A percentile compares a stretch with the other conserved stretches of the same genome.
Conservation (phyloP, 768 basidiomycete genomes). For the Lactifluus rugatus region DNA sequence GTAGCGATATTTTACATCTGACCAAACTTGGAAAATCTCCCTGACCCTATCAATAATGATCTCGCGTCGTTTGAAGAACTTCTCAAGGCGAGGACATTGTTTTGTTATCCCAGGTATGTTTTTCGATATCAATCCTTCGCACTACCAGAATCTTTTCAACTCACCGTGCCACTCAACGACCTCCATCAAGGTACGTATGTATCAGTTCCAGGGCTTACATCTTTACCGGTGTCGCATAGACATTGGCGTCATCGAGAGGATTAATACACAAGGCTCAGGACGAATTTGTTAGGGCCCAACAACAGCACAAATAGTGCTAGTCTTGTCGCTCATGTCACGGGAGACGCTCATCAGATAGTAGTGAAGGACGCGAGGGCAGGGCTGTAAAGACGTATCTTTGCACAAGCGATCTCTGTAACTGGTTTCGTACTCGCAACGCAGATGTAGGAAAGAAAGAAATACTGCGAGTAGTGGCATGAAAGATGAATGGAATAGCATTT, state of each 20-base stretch:
- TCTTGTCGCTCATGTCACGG: neutral
- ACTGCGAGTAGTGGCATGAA: neutral
- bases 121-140: conserved; percentile 73
- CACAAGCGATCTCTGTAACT: too few relatives aligned
- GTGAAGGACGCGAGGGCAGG: neutral
- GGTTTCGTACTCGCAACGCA: neutral
- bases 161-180: conserved; percentile 75
- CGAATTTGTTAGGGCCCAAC: conserved; percentile 56
- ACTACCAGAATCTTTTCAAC: conserved; percentile 81
- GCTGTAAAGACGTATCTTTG: neutral
- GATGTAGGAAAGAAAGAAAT: neutral
- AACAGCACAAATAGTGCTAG: conserved; percentile 44
- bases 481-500: neutral
- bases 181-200: conserved; percentile 55
- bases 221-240: conserved; percentile 32
- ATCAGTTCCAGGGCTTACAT: neutral
- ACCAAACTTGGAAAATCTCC: conserved; percentile 75
- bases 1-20: conserved; percentile 89
- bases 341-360: neutral
- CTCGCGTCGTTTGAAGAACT: conserved; percentile 94
- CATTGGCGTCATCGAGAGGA: conserved; percentile 75
- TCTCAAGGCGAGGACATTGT: conserved; percentile 82
- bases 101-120: conserved; percentile 88
- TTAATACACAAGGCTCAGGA: conserved; percentile 62
- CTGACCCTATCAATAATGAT: conserved; percentile 79